Base-by-base conservation (phyloP, 2,329 filamentous ascomycete species). In the Clarireedia monteithiana region DNA sequence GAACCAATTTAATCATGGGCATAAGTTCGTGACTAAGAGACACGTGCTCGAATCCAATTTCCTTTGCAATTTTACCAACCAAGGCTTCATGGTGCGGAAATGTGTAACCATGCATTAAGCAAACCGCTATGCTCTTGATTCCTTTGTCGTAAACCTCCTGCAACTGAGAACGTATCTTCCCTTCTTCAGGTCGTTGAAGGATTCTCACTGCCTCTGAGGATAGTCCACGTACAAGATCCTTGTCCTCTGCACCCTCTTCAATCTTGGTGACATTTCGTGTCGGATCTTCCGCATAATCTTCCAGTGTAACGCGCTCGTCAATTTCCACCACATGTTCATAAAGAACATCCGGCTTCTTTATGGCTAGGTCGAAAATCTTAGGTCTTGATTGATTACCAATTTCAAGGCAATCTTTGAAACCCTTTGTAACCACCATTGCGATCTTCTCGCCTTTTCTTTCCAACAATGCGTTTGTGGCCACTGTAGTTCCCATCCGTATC, bases 401-500 rank as follows among this genome's bases (percentile, higher is more conserved):
- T 52, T 85, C 80, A 24, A 96, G 75, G 64, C 89, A 95, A 70
- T 96, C 91, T 63, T 83, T 85, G 76, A 96, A 96, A 0, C 91
- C 91, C 62, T 84, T 85, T 1, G 89, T 96, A 10, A 95, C 89
- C 1, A 96, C 83, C 71, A 96, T 80, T 14, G 89, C 91, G 67
- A 94, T 92, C 63, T 83, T 84, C 73, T 95, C 91, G 48, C 91
- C 91, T 71, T 96, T 96, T 57, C 91, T 78, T 71, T 96, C 91
- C 2, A 96, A 77, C 55, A 96, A 73, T 0, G 91, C 91, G 70
- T 96, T 96, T 0, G 91, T 96, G 9, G 91, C 91, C 12, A 96
- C 91, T 0, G 91, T 96, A 1, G 91, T 96, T 46, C 91, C 91
- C 91, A 96, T 96, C 48, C 91, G 86, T 69, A 96, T 96, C 55